Evolutionary conservation across 768 basidiomycete species (phyloP), one percentile per base, ranked within the genome.

Genomic region (Leccinellum rugosiceps): DNA sequence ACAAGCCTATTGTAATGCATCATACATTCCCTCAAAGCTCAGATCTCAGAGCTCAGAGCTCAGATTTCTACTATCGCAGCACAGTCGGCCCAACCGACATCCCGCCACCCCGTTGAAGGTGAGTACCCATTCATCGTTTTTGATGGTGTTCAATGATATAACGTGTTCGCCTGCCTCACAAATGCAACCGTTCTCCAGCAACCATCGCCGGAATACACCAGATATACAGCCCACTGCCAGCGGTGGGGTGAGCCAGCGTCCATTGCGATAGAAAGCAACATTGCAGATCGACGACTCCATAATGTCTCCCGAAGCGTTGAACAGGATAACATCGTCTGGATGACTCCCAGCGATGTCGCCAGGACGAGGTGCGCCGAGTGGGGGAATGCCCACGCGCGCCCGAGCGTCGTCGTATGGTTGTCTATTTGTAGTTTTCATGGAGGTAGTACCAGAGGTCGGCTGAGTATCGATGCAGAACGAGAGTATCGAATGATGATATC

Each of bases 271-370:
- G 58, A 92, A 80, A 2, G 89, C 87, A 52, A 92, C 72, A 62
- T 92, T 93, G 68, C 79, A 85, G 47, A 88, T 83, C 30, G 86
- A 83, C 1, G 87, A 76, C 66, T 93, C 90, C 46, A 79, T 88
- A 53, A 89, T 67, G 17, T 74, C 65, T 2, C 73, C 72, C 2
- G 75, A 66, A 0, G 75, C 38, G 62, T 86, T 86, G 74, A 82
- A 84, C 53, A 93, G 68, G 26, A 93, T 68, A 3, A 92, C 84
- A 62, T 93, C 91, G 15, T 69, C 66, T 0, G 69, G 66, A 34
- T 72, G 64, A 38, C 66, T 55, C 14, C 28, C 26, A 9, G 52
- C 26, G 21, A 31, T 44, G 11, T 53, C 41, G 34, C 2, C 32
- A 10, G 46, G 15, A 30, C 41, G 50, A 13, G 56, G 45, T 47